Evolutionary conservation across 192 early-diverging fungal genomes (phyloP).

Genomic region (Podila epicladia): DNA sequence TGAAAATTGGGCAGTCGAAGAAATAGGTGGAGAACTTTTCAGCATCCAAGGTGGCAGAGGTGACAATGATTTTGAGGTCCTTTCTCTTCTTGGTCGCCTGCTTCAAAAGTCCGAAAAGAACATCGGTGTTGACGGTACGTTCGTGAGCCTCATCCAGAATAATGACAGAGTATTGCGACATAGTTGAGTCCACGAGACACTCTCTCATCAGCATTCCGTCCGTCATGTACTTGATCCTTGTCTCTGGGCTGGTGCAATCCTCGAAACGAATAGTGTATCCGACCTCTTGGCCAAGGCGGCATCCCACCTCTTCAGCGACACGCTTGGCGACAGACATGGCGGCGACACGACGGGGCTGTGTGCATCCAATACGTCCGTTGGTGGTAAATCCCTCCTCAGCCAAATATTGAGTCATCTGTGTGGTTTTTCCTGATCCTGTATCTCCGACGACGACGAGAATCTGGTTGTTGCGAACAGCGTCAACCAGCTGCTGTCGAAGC

Average conservation of each 20-base stretch:
- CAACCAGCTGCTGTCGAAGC: constrained; percentile 77
- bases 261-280: constrained; percentile 99
- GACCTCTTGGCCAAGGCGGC: constrained; percentile 91
- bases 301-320: constrained; percentile 97
- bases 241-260: constrained; percentile 92
- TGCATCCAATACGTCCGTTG: constrained; percentile 94
- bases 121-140: constrained; percentile 95
- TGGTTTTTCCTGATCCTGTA: constrained; percentile 98
- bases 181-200: constrained; percentile 83
- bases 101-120: constrained; percentile 93
- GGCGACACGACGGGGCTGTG: constrained; percentile 98
- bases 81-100: constrained; percentile 77
- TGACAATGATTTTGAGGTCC: constrained; percentile 96
- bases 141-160: constrained; percentile 99
- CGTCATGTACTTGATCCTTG: constrained; percentile 98
- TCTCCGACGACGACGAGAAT: constrained; percentile 93
- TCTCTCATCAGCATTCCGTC: constrained; percentile 98
- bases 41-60: constrained; percentile 94
- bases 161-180: constrained; percentile 90
- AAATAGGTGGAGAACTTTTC: constrained; percentile 96
- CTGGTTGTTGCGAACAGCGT: constrained; percentile 81
- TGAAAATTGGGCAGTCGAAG: constrained; percentile 91
- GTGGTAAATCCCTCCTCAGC: constrained; percentile 94
- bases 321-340: constrained; percentile 99
- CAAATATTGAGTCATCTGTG: constrained; percentile 98